These are phyloP conservation scores for Coprinopsis sp. DNA, from an alignment of 768 basidiomycete genomes.

Conservation along the genomic window DNA sequence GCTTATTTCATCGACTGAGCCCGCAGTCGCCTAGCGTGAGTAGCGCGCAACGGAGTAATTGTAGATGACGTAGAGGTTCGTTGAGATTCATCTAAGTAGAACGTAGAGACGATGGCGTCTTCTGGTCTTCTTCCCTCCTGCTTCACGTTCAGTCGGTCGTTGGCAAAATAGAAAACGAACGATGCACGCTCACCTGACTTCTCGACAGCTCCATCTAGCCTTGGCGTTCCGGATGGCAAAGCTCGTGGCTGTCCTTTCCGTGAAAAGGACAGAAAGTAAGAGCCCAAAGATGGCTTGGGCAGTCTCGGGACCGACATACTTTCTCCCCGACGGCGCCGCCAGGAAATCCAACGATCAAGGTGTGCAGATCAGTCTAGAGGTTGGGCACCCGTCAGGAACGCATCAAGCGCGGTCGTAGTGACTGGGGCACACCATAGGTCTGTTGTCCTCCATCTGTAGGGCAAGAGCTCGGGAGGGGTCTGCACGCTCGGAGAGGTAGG, in stretches of 20 bases:
- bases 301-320: constrained; percentile 52
- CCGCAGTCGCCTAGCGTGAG: too few species aligned
- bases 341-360: constrained; percentile 41
- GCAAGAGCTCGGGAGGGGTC: constrained; percentile 75
- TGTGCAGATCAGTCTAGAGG: constrained; percentile 70
- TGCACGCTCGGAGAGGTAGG: constrained; percentile 63
- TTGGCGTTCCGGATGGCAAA: constrained; percentile 38
- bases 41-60: too few species aligned
- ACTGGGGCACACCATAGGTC: constrained; percentile 86
- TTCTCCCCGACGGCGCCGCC: constrained; percentile 33
- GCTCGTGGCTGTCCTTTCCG: constrained; percentile 60
- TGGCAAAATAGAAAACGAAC: background rate
- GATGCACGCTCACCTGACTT: constrained; percentile 16
- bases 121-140: constrained; percentile 8
- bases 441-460: constrained; percentile 81
- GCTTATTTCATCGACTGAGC: too few species aligned
- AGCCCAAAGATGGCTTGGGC: constrained; percentile 69
- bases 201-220: constrained; percentile 9
- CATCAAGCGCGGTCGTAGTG: constrained; percentile 71
- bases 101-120: background rate
- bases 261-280: constrained; percentile 58
- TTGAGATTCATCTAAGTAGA: too few species aligned
- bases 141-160: background rate
- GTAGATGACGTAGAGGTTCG: too few species aligned
- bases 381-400: constrained; percentile 81